These are phyloP conservation scores for Candida smagusa DNA, from an alignment of 1,139 yeast genomes.

Conservation along the genomic window DNA sequence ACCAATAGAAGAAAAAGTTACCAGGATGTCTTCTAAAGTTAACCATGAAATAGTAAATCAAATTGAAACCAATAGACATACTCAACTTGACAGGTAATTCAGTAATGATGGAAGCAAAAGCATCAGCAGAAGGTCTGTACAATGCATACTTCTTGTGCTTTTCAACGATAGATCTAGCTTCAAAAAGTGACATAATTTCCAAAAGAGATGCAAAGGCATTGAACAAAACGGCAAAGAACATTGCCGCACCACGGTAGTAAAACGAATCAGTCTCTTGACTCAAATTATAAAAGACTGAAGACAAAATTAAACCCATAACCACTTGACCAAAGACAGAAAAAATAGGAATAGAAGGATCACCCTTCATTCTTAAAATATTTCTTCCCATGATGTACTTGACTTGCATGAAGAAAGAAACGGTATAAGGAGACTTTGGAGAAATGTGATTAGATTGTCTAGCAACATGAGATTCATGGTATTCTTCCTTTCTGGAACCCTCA, in stretches of 20 bases:
- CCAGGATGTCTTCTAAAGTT: constrained; percentile 66
- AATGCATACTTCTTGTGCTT: constrained; percentile 75
- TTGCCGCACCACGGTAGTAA: constrained; percentile 64
- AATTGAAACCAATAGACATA: constrained; percentile 56
- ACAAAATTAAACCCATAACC: constrained; percentile 69
- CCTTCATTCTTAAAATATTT: constrained; percentile 59
- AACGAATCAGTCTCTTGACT: constrained; percentile 43
- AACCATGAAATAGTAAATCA: constrained; percentile 64
- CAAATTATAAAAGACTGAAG: constrained; percentile 73
- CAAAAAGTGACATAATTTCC: constrained; percentile 66
- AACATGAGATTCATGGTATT: constrained; percentile 49
- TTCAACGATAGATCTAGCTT: constrained; percentile 76
- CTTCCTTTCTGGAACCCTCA: constrained; percentile 16
- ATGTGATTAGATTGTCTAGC: constrained; percentile 57
- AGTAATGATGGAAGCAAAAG: constrained; percentile 63
- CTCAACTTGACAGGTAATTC: constrained; percentile 63
- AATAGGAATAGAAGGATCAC: constrained; percentile 64
- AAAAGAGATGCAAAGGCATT: constrained; percentile 73
- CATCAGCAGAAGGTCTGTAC: constrained; percentile 77
- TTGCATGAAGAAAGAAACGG: constrained; percentile 66
- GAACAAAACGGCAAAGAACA: constrained; percentile 76
- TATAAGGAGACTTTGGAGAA: constrained; percentile 56
- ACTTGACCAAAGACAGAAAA: constrained; percentile 61
- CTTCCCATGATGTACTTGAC: constrained; percentile 56
- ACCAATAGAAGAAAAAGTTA: constrained; percentile 61